Base-by-base conservation (phyloP, 257 asterid genomes). In the Sherardia arvensis region DNA sequence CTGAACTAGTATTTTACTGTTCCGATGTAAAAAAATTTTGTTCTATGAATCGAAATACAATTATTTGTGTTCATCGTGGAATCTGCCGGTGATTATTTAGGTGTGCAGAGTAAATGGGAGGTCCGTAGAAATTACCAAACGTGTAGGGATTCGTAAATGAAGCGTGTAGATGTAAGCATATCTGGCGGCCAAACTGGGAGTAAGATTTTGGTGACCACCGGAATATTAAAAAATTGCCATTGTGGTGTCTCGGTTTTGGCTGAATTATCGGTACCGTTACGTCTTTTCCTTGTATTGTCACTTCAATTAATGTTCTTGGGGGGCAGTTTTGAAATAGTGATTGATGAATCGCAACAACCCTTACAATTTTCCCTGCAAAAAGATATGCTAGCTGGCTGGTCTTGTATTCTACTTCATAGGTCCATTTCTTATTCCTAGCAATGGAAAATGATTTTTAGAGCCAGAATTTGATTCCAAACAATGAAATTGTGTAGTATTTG, bases 61-160 rank as follows among this genome's bases (percentile, higher is more conserved):
- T 43, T 43, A 43, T 43, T 43, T n/a, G 0, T 14, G 51, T 5
- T 14, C 5, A 4, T 4, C 23, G 15, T 18, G 47, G 69, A 62
- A 62, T 69, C 74, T 64, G n/a, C 70, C 58, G 74, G 12, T n/a
- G 54, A 3, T 18, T 6, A 17, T 43, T 20, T 30, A 62, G n/a
- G n/a, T n/a, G 56, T 49, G 56, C 4, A 45, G 18, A 69, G 75
- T 77, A 66, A 64, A 66, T 61, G 81, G 61, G 2, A 64, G 47
- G 17, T 56, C 72, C 78, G 67, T 75, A 70, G 58, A 53, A 5
- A 20, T 69, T 72, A 45, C 76, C 47, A 66, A 56, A 77, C 62
- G 56, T 23, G 71, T 65, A 59, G 9, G 27, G 29, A 36, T 61
- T 59, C n/a, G 53, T 60, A 66, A 60, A 71, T 65, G 55, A 56